A percentile compares a stretch with the other conserved stretches of the same genome.
These are phyloP conservation scores for Massariosphaeria phaeospora DNA, from an alignment of 495 filamentous ascomycete genomes.

Conservation along the genomic window DNA sequence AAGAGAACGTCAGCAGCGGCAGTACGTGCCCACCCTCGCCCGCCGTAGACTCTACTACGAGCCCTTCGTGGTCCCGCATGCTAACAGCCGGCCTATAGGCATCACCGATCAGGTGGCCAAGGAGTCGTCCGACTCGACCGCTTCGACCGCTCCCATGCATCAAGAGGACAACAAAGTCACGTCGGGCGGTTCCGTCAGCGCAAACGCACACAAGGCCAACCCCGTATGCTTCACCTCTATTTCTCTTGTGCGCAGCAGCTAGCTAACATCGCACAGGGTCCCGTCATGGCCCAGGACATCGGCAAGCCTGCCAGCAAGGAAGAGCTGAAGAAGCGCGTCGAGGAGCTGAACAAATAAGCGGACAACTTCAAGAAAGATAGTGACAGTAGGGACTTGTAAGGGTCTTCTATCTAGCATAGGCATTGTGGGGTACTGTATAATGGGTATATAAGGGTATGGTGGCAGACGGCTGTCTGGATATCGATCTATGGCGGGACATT, in stretches of 20 bases:
- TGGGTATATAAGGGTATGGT: neutral
- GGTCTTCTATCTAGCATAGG: neutral
- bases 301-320: slow-evolving; percentile 50
- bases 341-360: slow-evolving; percentile 42
- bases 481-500: neutral
- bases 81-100: slow-evolving; percentile 18
- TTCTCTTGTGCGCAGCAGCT: too few relatives aligned
- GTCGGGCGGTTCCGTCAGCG: slow-evolving; percentile 6
- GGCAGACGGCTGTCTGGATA: neutral
- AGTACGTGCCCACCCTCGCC: slow-evolving; percentile 3
- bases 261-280: slow-evolving; percentile 29
- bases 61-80: neutral
- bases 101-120: slow-evolving; percentile 40
- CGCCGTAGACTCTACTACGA: neutral
- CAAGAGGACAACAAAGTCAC: slow-evolving; percentile 26
- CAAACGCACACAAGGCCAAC: slow-evolving; percentile 34
- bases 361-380: neutral
- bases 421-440: neutral
- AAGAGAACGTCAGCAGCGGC: slow-evolving; percentile 40
- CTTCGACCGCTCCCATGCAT: slow-evolving; percentile 29
- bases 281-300: slow-evolving; percentile 45
- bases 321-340: slow-evolving; percentile 40
- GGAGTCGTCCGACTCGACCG: slow-evolving; percentile 36
- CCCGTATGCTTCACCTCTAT: slow-evolving; percentile 22
- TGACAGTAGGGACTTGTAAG: neutral